phyloP scores from a whole-genome alignment of 1,139 yeast genomes.

The Kurtzmaniella quercitrusa region DNA sequence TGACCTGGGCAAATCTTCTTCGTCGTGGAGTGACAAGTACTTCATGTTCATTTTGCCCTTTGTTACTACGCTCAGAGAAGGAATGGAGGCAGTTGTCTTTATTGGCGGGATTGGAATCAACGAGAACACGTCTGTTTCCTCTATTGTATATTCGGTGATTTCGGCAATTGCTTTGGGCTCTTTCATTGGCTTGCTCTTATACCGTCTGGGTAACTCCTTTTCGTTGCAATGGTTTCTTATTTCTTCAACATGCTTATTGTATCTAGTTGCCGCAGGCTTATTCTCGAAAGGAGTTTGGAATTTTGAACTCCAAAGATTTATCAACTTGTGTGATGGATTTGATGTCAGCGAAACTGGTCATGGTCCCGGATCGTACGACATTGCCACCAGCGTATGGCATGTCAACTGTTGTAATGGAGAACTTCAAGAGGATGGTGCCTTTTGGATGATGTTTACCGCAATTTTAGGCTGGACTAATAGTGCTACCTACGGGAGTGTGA shows the following conservation, averaged over 20 bases:
- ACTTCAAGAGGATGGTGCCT: conserved; percentile 37
- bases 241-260: conserved; percentile 37
- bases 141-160: conserved; percentile 24
- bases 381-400: conserved; percentile 39
- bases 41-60: conserved; percentile 41
- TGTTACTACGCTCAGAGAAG: conserved; percentile 44
- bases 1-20: background rate
- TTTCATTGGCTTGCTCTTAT: conserved; percentile 31
- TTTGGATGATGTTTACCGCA: conserved; percentile 44
- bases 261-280: conserved; percentile 43
- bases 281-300: conserved; percentile 46
- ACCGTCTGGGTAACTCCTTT: conserved; percentile 40
- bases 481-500: conserved; percentile 45
- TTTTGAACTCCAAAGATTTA: conserved; percentile 39
- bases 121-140: conserved; percentile 31
- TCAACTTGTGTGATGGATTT: conserved; percentile 35
- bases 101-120: conserved; percentile 46
- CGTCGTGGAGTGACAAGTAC: conserved; percentile 28
- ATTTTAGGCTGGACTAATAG: conserved; percentile 48
- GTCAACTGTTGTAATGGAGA: conserved; percentile 45
- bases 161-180: conserved; percentile 29
- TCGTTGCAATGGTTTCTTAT: conserved; percentile 40
- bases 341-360: conserved; percentile 47
- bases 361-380: conserved; percentile 46
- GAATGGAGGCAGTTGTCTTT: conserved; percentile 46